These are phyloP conservation scores for Trichothecium roseum DNA, from an alignment of 2,329 filamentous ascomycete genomes.

Conservation along the genomic window DNA sequence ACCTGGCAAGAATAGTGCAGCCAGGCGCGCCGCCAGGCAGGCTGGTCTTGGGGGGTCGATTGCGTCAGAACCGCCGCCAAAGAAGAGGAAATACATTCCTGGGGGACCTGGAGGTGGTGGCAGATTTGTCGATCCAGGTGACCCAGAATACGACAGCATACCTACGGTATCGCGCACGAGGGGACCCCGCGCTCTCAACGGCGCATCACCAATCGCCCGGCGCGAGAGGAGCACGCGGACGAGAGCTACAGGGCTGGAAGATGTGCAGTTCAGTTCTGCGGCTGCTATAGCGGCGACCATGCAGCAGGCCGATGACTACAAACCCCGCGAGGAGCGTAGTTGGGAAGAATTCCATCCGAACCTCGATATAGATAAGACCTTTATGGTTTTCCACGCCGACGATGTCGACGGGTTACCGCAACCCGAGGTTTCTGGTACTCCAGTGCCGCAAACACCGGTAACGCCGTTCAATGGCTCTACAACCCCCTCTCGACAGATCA, in stretches of 20 bases:
- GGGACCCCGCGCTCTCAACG: conserved; percentile 24
- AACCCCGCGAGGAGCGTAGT: conserved; percentile 88
- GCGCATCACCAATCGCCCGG: conserved; percentile 33
- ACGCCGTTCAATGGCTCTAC: conserved; percentile 26
- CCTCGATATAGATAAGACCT: conserved; percentile 74
- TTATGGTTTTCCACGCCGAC: conserved; percentile 70
- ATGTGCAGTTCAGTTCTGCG: conserved; percentile 73
- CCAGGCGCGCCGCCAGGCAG: conserved; percentile 24
- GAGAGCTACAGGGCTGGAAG: conserved; percentile 41
- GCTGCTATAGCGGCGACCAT: conserved; percentile 81
- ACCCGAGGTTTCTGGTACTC: conserved; percentile 24
- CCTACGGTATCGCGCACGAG: conserved; percentile 41
- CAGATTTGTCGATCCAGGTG: conserved; percentile 67
- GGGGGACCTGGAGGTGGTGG: conserved; percentile 81
- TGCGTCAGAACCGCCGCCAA: conserved; percentile 52
- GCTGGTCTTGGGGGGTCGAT: conserved; percentile 19
- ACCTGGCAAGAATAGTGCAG: conserved; percentile 30
- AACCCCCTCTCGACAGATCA: conserved; percentile 36
- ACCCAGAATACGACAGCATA: conserved; percentile 28
- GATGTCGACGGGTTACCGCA: conserved; percentile 67
- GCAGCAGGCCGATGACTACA: conserved; percentile 90
- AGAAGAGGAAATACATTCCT: conserved; percentile 70
- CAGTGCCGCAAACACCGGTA: conserved; percentile 17
- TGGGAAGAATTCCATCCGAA: conserved; percentile 98
- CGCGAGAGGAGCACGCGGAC: conserved; percentile 48